phyloP scores from a whole-genome alignment of 768 basidiomycete species.

The Russula vinacea region DNA sequence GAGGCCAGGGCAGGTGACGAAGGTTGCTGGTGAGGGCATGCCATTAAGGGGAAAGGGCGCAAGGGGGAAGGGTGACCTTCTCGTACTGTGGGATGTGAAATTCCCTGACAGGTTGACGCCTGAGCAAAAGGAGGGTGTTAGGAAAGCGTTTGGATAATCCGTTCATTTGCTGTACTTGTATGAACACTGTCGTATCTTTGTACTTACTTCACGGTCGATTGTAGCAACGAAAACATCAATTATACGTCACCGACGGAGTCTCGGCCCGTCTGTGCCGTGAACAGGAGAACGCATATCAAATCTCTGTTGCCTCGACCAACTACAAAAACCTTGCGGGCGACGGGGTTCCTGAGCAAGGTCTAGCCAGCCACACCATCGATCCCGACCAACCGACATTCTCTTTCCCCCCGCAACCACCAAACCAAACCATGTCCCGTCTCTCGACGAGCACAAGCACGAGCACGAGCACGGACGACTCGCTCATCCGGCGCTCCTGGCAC shows the following conservation, averaged over 20 bases:
- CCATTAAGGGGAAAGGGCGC: conserved; percentile 76
- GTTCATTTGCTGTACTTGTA: neutral
- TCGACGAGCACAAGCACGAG: conserved; percentile 6
- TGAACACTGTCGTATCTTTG: neutral
- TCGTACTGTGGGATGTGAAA: conserved; percentile 76
- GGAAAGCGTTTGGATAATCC: conserved; percentile 55
- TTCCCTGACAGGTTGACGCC: conserved; percentile 78
- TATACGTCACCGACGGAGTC: neutral
- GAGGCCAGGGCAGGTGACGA: conserved; percentile 73
- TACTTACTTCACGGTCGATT: neutral
- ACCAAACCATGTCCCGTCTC: conserved; percentile 8
- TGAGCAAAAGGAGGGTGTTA: conserved; percentile 75
- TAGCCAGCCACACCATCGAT: neutral
- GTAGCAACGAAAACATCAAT: neutral
- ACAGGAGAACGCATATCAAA: neutral
- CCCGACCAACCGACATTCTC: neutral
- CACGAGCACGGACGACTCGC: conserved; percentile 32
- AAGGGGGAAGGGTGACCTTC: conserved; percentile 77
- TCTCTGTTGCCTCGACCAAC: neutral
- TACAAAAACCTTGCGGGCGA: conserved; percentile 1
- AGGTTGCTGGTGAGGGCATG: conserved; percentile 79
- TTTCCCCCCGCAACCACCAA: neutral
- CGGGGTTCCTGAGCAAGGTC: neutral
- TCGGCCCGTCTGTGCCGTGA: conserved; percentile 3
- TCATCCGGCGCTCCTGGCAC: conserved; percentile 60